phyloP scores from a whole-genome alignment of 495 filamentous ascomycete species.

The Penicillium pancosmium region DNA sequence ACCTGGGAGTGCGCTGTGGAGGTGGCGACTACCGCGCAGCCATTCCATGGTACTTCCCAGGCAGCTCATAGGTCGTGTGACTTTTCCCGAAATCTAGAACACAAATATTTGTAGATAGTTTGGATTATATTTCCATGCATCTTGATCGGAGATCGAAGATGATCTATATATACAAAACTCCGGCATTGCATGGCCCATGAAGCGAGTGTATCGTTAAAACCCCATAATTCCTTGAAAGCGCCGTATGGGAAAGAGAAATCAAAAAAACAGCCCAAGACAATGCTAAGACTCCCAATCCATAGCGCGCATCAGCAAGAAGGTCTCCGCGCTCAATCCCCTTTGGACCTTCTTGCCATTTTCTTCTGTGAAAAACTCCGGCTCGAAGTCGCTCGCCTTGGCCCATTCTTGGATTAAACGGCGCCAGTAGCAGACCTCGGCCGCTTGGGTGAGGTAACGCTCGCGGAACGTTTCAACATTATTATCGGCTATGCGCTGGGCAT shows the following conservation, averaged over 20 bases:
- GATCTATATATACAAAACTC: conserved; percentile 7
- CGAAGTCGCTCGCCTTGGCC: conserved; percentile 29
- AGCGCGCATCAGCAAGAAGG: conserved; percentile 18
- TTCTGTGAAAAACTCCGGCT: conserved; percentile 26
- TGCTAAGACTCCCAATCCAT: conserved; percentile 21
- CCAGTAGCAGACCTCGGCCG: conserved; percentile 54
- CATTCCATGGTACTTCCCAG: conserved; percentile 12
- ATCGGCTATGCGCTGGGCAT: conserved; percentile 48
- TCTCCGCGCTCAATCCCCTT: conserved; percentile 23
- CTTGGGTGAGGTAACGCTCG: conserved; percentile 51
- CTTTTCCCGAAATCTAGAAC: background rate
- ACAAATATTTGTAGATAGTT: background rate
- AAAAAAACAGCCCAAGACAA: background rate
- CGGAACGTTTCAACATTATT: conserved; percentile 45
- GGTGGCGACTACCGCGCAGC: conserved; percentile 13
- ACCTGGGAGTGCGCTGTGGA: conserved; percentile 6
- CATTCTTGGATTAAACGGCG: conserved; percentile 36
- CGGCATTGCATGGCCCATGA: conserved; percentile 1
- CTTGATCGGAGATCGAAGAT: background rate
- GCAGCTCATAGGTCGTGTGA: background rate
- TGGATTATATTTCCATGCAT: conserved; percentile 6
- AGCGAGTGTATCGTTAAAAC: conserved; percentile 6
- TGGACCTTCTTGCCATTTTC: conserved; percentile 23
- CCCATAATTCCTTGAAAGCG: conserved; percentile 1
- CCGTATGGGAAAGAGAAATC: background rate